Conservation (phyloP, 345 rosid species). For the Cardiospermum halicacabum region DNA sequence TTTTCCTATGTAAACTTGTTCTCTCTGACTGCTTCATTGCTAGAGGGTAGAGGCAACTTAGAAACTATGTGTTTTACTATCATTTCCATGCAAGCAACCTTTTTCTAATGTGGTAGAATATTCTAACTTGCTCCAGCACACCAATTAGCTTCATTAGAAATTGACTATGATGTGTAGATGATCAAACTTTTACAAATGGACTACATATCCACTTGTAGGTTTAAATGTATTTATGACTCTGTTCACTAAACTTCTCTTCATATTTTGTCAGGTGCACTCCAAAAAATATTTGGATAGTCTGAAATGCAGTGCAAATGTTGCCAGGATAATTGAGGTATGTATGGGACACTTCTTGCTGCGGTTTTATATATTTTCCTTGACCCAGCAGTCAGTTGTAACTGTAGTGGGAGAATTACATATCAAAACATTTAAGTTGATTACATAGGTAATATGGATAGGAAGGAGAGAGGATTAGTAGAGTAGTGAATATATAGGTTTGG, state of each 20-base stretch:
- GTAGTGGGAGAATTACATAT: background rate
- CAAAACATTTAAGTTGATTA: background rate
- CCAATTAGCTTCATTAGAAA: background rate
- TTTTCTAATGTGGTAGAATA: background rate
- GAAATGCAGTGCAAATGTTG: constrained; percentile 66
- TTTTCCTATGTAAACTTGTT: background rate
- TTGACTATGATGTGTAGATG: background rate
- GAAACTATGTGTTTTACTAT: background rate
- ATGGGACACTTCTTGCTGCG: constrained; percentile 4
- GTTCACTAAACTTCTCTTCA: background rate
- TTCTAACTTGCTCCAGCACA: background rate
- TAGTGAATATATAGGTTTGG: background rate
- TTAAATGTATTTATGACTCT: background rate
- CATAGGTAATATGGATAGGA: background rate
- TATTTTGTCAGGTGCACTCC: constrained; percentile 62
- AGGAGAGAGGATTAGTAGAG: background rate
- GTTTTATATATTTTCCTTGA: constrained; percentile 1
- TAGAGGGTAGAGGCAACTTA: background rate
- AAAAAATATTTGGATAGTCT: constrained; percentile 71
- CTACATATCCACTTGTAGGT: background rate
- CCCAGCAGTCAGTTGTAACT: background rate
- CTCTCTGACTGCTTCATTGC: background rate
- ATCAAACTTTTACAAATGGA: background rate
- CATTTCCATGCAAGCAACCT: background rate
- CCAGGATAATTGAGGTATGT: constrained; percentile 76